Percentiles rank a stretch among this genome's conserved stretches.
Evolutionary conservation across 1,284 basidiomycete genomes (phyloP).

Genomic region (Irpex rosettiformis): DNA sequence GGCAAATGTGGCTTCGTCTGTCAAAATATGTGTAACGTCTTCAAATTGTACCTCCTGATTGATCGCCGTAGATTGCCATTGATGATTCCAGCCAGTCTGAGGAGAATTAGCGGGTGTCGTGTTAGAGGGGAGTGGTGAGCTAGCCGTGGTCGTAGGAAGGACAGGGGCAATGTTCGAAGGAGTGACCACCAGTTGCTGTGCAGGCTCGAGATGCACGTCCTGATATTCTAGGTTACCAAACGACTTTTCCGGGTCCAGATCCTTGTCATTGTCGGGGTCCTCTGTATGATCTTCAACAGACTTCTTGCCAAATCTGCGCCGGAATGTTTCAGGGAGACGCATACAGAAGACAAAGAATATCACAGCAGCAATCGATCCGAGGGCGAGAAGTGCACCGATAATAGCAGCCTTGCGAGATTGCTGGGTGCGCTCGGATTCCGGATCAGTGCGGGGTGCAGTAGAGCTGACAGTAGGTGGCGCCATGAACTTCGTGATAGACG

Average conservation of each 20-base stretch:
- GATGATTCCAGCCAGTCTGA: constrained; percentile 1
- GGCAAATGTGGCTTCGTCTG: constrained; percentile 18
- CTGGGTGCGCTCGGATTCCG: constrained; percentile 17
- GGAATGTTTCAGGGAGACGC: constrained; percentile 20
- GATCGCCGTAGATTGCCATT: constrained; percentile 2
- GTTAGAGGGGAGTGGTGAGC: constrained; percentile 8
- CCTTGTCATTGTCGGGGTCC: constrained; percentile 9
- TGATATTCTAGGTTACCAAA: background rate
- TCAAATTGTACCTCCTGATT: constrained; percentile 22
- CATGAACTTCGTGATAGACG: background rate
- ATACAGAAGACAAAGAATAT: constrained; percentile 23
- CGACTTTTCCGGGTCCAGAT: constrained; percentile 3
- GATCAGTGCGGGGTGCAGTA: background rate
- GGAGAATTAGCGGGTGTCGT: constrained; percentile 2
- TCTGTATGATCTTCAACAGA: constrained; percentile 4
- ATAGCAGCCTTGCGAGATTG: constrained; percentile 22
- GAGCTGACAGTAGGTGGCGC: background rate
- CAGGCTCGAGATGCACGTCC: background rate
- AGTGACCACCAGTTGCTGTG: background rate
- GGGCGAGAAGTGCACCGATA: constrained; percentile 25
- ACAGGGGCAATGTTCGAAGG: background rate
- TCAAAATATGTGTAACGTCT: constrained; percentile 27
- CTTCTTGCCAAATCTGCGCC: constrained; percentile 4
- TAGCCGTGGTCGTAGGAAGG: background rate
- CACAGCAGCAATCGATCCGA: constrained; percentile 23